Conservation (phyloP, 345 rosid species). For the Draba incana region DNA sequence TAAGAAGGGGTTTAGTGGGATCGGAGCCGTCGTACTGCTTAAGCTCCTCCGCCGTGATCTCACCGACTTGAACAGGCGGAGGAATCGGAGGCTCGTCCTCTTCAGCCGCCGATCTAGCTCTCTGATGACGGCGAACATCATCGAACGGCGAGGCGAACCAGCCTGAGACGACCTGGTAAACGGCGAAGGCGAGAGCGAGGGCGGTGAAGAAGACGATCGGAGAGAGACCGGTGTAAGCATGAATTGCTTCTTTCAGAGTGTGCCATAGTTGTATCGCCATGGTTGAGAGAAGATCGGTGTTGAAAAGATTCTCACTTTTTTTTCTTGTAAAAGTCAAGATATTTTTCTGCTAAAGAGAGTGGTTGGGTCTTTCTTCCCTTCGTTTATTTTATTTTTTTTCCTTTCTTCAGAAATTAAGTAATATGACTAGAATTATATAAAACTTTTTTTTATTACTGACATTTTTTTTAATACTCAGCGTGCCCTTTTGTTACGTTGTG, state of each 20-base stretch:
- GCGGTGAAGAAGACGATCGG: slow-evolving; percentile 79
- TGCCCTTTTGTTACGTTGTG: no score
- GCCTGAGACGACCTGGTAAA: slow-evolving; percentile 70
- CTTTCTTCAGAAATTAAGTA: no score
- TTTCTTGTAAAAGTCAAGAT: slow-evolving; percentile 12
- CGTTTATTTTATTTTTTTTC: no score
- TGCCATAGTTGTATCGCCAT: slow-evolving; percentile 96
- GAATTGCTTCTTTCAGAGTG: slow-evolving; percentile 76
- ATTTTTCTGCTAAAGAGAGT: slow-evolving; percentile 13
- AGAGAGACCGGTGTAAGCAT: slow-evolving; percentile 85
- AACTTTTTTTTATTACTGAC: no score
- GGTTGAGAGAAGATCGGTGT: slow-evolving; percentile 21
- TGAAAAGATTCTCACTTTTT: slow-evolving; percentile 23
- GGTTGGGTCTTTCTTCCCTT: background rate
- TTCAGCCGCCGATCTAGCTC: slow-evolving; percentile 47
- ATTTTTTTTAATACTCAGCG: no score
- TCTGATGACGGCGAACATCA: slow-evolving; percentile 46
- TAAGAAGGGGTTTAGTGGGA: slow-evolving; percentile 83
- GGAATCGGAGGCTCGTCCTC: slow-evolving; percentile 79
- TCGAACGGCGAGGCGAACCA: slow-evolving; percentile 60
- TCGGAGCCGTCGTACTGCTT: slow-evolving; percentile 83
- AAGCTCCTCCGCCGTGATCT: slow-evolving; percentile 80
- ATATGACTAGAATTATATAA: no score
- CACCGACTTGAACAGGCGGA: slow-evolving; percentile 91
- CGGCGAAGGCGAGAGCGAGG: slow-evolving; percentile 66